Evolutionary conservation across 257 asterid species (phyloP), one percentile per base, ranked within the genome.

Genomic region (Solanum lycopersicoides): DNA sequence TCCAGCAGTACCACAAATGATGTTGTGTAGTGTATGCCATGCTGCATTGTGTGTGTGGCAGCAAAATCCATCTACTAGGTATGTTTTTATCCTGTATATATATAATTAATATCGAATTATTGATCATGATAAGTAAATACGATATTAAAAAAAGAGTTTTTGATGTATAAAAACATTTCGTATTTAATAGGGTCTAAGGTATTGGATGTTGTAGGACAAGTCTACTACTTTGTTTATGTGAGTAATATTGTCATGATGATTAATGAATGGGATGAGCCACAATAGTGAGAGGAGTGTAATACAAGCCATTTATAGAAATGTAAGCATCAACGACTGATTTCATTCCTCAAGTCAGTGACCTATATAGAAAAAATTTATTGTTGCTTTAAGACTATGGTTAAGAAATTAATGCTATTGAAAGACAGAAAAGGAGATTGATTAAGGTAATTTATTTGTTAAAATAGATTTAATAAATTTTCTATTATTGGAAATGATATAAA

Each of bases 1-100:
- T 1, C 90, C 94, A 10, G 98, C 99, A 6, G 98, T 95, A 8
- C 99, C 99, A 15, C 97, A 95, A 3, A 97, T 93, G 4, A 97
- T 92, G 89, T 97, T 97, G 95, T 97, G 99, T 6, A 97, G 93
- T 0, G 99, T 97, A 39, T 97, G 99, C 99, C 99, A 97, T 25
- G 99, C 98, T 0, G 99, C 96, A 42, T 95, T 96, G 90, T 97
- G 99, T 1, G 99, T 95, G 91, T 97, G 99, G 9, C 94, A 91
- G 91, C 94, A 95, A 86, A 97, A 97, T 37, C 98, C 97, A 60
- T 97, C 99, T 56, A 97, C 91, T 94, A 97, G 87, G 85, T 95
- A 97, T 20, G 97, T 95, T 76, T 91, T 92, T n/a, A 97, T 83
- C 94, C 99, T 97, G 53, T 30, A 11, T 73, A n/a, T 73, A n/a